A percentile compares a stretch with the other conserved stretches of the same genome.
These are phyloP conservation scores for Cunninghamia lanceolata DNA, from an alignment of 75 land plant species.

Conservation along the genomic window DNA sequence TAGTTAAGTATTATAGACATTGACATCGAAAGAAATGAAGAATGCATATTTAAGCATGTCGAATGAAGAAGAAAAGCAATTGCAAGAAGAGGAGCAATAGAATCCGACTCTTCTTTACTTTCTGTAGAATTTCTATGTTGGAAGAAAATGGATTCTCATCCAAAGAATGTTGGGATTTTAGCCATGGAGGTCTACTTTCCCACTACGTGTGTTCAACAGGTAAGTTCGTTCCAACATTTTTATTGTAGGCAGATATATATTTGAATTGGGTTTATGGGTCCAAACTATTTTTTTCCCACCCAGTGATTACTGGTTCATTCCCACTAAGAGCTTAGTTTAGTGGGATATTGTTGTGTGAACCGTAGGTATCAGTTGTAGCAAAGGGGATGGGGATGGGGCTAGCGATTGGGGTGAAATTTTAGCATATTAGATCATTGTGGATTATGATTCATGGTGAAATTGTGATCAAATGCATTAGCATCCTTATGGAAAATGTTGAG, in stretches of 20 bases:
- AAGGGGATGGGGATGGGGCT: too few species aligned
- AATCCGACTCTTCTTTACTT: too few species aligned
- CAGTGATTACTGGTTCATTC: too few species aligned
- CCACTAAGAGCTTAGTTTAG: neutral
- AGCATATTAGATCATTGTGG: too few species aligned
- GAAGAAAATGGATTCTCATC: conserved; percentile 30
- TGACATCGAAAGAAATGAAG: too few species aligned
- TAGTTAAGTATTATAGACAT: too few species aligned
- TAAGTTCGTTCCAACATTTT: conserved; percentile 5
- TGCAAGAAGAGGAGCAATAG: too few species aligned
- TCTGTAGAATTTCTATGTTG: too few species aligned
- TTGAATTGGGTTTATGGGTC: neutral
- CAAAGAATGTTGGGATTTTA: conserved; percentile 77
- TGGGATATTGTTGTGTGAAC: neutral
- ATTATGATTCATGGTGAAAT: neutral
- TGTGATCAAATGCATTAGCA: neutral
- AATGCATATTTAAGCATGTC: too few species aligned
- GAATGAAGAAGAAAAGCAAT: too few species aligned
- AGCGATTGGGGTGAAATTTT: too few species aligned
- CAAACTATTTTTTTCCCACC: too few species aligned
- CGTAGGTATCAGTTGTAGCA: neutral
- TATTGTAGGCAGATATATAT: neutral
- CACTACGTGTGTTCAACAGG: conserved; percentile 80
- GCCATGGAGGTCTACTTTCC: conserved; percentile 98
- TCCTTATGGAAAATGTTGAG: neutral